Base-by-base conservation (phyloP, 257 asterid genomes). In the Fraxinus pennsylvanica region DNA sequence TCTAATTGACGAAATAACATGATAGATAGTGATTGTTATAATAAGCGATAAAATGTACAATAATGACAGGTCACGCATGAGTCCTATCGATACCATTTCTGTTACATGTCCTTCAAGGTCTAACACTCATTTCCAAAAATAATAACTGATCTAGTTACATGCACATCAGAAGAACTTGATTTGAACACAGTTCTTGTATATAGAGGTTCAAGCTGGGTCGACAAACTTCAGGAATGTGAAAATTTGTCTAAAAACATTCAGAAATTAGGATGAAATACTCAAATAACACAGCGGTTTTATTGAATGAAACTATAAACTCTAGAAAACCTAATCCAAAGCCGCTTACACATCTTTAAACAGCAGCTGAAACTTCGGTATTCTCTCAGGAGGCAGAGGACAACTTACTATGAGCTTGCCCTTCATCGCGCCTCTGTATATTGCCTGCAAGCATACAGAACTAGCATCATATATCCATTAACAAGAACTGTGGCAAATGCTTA, bases 401-500 rank as follows among this genome's bases (percentile, higher is more conserved):
- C 79, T 85, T 76, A 92, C 92, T n/a, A 94, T 94, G 69, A 87
- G 89, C 92, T 92, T 94, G 69, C 98, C 97, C 81, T 90, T 94
- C 97, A 94, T 94, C 33, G 98, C 97, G 63, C 97, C 98, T 87
- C 97, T 87, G 63, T 86, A 94, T 82, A 94, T 89, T 30, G 97
- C 94, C 98, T 94, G 96, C 89, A 85, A 67, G 17, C 76, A 79
- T 39, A 77, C 33, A 54, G 10, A 82, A 36, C 21, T 43, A 41
- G 47, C 41, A 32, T 41, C 27, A 67, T 17, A 65, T 21, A 57
- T 25, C 12, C 66, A 21, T 36, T 70, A 41, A 68, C 15, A 21
- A 70, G 59, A 73, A 74, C 4, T 30, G 33, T 25, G 52, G 52
- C 54, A 39, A 73, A 8, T 35, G 43, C 76, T 74, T 69, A 68